These are phyloP conservation scores for Acacia confusa DNA, from an alignment of 306 rosid genomes.

Conservation along the genomic window DNA sequence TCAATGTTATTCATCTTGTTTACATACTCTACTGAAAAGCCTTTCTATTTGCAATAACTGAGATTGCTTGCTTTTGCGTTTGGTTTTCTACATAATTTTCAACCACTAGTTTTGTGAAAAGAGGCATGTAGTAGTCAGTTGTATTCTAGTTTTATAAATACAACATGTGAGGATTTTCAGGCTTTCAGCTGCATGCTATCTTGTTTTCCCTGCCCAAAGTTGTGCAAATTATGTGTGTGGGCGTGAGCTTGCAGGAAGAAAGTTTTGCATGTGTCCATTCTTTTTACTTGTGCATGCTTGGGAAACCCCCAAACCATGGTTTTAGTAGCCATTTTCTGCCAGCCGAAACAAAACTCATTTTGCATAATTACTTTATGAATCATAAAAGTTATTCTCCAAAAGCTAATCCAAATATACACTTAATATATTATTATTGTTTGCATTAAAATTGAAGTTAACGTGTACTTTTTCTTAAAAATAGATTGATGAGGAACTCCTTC, in stretches of 20 bases:
- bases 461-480: conserved; percentile 40
- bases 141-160: neutral
- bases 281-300: neutral
- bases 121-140: conserved; percentile 6
- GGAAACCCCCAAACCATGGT: no score
- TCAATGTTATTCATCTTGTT: neutral
- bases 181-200: conserved; percentile 2
- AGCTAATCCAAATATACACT: neutral
- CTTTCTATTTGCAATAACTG: neutral
- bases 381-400: no score
- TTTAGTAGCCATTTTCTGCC: no score
- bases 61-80: neutral
- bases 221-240: neutral
- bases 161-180: neutral
- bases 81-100: conserved; percentile 14
- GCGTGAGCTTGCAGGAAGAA: neutral
- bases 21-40: neutral
- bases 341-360: no score
- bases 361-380: no score
- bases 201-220: neutral
- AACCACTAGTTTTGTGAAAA: conserved; percentile 14
- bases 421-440: conserved; percentile 5
- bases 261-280: conserved; percentile 3
- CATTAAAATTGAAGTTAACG: neutral
- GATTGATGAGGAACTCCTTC: conserved; percentile 92